These are phyloP conservation scores for Trichoderma sp. DNA, from an alignment of 2,329 filamentous ascomycete species.

Conservation along the genomic window DNA sequence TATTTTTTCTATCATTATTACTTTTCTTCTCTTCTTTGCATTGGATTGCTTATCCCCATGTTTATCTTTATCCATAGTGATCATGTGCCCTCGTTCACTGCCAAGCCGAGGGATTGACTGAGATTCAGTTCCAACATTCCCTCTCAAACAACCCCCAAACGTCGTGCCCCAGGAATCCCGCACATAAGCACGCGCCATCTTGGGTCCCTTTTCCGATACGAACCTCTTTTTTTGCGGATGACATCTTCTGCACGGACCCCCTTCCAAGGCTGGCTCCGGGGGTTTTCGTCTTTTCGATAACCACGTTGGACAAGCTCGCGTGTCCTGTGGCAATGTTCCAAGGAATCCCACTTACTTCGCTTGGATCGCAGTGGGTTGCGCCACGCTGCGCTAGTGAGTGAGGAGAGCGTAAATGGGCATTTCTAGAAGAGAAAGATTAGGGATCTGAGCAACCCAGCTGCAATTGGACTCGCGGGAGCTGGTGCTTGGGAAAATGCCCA, in stretches of 20 bases:
- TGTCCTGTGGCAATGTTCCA: slow-evolving; percentile 7
- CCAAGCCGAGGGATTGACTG: neutral
- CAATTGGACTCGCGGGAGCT: neutral
- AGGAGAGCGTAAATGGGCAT: neutral
- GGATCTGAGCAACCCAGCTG: neutral
- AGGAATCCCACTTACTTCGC: neutral
- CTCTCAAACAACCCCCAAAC: neutral
- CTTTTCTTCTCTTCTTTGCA: neutral
- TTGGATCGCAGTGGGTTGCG: neutral
- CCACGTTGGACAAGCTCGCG: slow-evolving; percentile 19
- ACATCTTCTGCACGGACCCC: neutral
- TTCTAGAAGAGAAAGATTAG: neutral
- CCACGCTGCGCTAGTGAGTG: neutral
- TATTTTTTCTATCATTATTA: neutral
- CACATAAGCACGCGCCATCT: neutral
- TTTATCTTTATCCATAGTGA: neutral
- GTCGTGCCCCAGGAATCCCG: neutral
- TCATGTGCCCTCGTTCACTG: neutral
- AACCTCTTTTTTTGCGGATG: neutral
- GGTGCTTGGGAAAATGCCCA: neutral
- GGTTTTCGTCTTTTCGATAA: neutral
- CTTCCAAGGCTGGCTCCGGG: neutral
- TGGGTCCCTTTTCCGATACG: neutral
- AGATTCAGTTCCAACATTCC: neutral
- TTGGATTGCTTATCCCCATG: neutral